Evolutionary conservation across 345 rosid species (phyloP), one percentile per base, ranked within the genome.

Genomic region (Boechera divaricarpa): DNA sequence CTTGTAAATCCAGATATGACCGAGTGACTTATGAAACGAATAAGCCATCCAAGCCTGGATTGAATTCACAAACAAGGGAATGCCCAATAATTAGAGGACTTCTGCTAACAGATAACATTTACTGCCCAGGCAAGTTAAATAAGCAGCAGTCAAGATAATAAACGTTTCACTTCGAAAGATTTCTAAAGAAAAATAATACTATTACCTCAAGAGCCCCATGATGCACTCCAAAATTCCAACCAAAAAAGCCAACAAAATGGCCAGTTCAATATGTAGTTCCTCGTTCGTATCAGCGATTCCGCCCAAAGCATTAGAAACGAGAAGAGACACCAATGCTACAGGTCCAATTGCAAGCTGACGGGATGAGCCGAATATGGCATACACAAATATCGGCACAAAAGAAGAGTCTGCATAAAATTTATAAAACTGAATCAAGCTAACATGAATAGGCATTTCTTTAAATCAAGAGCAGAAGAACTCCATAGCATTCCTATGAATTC

Each of bases 291-390:
- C 92, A 72, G 77, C 92, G 63, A 91, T 86, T 68, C 80, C 91
- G 4, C 88, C 70, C 67, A 96, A 70, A 54, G 89, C 96, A 82
- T 93, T 96, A 42, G 99, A 96, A 55, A 96, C 98, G 7, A 96
- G 95, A 67, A 96, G 93, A 68, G 99, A 96, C 63, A 96, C 98
- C 87, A 96, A 88, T 51, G 98, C 99, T 38, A 96, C 99, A 38
- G 99, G 99, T 76, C 99, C 99, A 76, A 93, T 84, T 48, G 99
- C 99, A 81, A 96, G 92, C 85, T 96, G 99, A 51, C 98, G 96
- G 42, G 98, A 96, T 4, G 98, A 92, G 58, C 99, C 99, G 41
- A 96, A 93, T 52, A 93, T 55, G 33, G 88, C 91, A 77, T 96
- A 93, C 54, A 93, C 89, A 82, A 91, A 96, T 66, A 96, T 82